Conservation (phyloP, 2,329 filamentous ascomycete species). For the Elsinoe australis region DNA sequence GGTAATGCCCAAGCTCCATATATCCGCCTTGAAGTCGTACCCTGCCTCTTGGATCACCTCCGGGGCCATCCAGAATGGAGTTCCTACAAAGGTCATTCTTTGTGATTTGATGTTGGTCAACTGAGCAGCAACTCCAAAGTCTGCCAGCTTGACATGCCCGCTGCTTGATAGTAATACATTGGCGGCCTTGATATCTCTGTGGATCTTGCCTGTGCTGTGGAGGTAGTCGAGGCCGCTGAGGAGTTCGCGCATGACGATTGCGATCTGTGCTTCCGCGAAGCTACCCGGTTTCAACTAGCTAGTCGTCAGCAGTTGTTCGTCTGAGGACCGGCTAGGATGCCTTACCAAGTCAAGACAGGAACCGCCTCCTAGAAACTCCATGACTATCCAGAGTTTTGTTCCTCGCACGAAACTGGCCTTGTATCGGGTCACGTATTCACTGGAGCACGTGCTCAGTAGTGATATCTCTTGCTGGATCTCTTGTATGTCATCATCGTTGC, state of each 20-base stretch:
- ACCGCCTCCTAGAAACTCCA: slow-evolving; percentile 94
- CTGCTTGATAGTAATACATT: slow-evolving; percentile 84
- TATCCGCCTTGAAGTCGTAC: slow-evolving; percentile 83
- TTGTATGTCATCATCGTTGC: slow-evolving; percentile 95
- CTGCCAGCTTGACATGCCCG: slow-evolving; percentile 89
- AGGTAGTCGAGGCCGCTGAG: slow-evolving; percentile 86
- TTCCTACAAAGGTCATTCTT: slow-evolving; percentile 94
- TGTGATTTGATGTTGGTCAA: slow-evolving; percentile 97
- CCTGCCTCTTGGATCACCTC: slow-evolving; percentile 85
- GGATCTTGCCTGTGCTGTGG: slow-evolving; percentile 89
- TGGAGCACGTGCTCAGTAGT: slow-evolving; percentile 88
- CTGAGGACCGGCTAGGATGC: slow-evolving; percentile 1
- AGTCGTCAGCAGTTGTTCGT: slow-evolving; percentile 26
- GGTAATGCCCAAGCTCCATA: slow-evolving; percentile 88
- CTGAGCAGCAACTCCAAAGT: slow-evolving; percentile 95
- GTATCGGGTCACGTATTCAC: slow-evolving; percentile 91
- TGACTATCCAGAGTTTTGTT: slow-evolving; percentile 97
- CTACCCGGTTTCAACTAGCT: slow-evolving; percentile 75
- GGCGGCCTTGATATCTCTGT: slow-evolving; percentile 93
- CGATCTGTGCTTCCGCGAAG: slow-evolving; percentile 84
- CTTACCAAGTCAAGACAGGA: slow-evolving; percentile 87
- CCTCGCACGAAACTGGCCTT: slow-evolving; percentile 93
- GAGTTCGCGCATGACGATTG: slow-evolving; percentile 87
- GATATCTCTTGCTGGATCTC: slow-evolving; percentile 98
- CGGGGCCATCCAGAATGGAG: slow-evolving; percentile 94